Evolutionary conservation across 75 land plant genomes (phyloP).

Genomic region (Picea sitchensis): DNA sequence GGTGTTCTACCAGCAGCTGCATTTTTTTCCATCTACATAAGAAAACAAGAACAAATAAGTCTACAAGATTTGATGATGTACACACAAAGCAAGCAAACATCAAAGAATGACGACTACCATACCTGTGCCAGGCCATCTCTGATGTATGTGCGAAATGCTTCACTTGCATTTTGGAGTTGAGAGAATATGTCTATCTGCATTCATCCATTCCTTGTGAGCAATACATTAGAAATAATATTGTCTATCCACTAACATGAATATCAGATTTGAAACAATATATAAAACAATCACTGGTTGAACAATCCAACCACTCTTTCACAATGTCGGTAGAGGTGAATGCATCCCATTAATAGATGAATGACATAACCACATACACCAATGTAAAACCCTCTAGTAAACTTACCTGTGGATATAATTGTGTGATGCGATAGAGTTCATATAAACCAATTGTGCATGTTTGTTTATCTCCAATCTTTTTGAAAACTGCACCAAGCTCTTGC

Average conservation of each 20-base stretch:
- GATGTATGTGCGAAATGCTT: conserved; percentile 95
- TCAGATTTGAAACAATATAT: no score
- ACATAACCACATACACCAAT: no score
- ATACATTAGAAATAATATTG: not conserved
- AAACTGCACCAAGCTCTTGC: conserved; percentile 99
- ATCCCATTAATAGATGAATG: no score
- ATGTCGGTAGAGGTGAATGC: not conserved
- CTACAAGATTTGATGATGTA: not conserved
- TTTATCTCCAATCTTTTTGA: conserved; percentile 99
- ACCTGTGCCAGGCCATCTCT: conserved; percentile 97
- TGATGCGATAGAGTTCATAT: conserved; percentile 94
- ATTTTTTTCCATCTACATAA: conserved; percentile 87
- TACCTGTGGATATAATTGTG: conserved; percentile 96
- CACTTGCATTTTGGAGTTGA: conserved; percentile 99
- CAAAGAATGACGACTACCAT: conserved; percentile 1
- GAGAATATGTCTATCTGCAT: conserved; percentile 94
- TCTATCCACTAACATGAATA: not conserved
- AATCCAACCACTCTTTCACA: not conserved
- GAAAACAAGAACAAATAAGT: not conserved
- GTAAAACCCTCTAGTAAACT: not conserved
- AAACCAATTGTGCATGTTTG: conserved; percentile 96
- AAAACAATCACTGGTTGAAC: not conserved
- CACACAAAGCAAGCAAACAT: not conserved
- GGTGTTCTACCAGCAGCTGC: conserved; percentile 95
- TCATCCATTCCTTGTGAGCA: not conserved